phyloP scores from a whole-genome alignment of 352 stramenopile species.

The Pythium chondricola region DNA sequence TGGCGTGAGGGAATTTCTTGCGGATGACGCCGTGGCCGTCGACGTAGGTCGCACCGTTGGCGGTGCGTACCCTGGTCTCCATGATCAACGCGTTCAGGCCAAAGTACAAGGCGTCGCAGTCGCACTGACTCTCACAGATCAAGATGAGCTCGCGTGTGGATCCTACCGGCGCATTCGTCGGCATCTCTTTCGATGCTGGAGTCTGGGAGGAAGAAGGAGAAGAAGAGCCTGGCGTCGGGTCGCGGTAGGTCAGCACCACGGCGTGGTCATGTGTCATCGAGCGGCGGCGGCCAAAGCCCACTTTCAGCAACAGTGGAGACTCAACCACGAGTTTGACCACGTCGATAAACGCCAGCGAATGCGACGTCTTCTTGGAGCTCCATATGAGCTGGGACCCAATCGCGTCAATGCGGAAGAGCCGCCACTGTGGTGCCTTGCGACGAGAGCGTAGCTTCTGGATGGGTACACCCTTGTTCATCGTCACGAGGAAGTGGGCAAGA shows the following conservation, averaged over 20 bases:
- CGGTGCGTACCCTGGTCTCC: constrained; percentile 32
- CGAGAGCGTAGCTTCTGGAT: constrained; percentile 49
- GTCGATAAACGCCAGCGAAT: constrained; percentile 42
- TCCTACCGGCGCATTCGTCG: not conserved
- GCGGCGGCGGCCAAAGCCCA: constrained; percentile 18
- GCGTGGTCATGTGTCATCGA: constrained; percentile 23
- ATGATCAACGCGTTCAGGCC: constrained; percentile 40
- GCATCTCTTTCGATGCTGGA: not conserved
- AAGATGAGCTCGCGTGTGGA: constrained; percentile 39
- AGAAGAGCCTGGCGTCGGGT: constrained; percentile 2
- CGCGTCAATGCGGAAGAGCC: constrained; percentile 49
- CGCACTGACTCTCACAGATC: constrained; percentile 51
- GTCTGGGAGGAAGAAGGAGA: too few species aligned
- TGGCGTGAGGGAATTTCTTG: constrained; percentile 54
- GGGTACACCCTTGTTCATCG: constrained; percentile 52
- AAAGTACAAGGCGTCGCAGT: constrained; percentile 51
- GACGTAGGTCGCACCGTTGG: constrained; percentile 45
- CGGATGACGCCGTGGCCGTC: constrained; percentile 59
- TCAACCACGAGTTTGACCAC: constrained; percentile 34
- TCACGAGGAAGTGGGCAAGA: constrained; percentile 56
- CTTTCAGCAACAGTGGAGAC: constrained; percentile 35
- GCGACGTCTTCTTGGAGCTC: constrained; percentile 44
- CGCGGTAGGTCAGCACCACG: constrained; percentile 33
- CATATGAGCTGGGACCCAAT: constrained; percentile 59
- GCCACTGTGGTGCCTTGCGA: constrained; percentile 42